Percentiles rank a stretch among this genome's conserved stretches.
phyloP scores from a whole-genome alignment of 805 yeast species.

The Wickerhamomyces xylosicus region DNA sequence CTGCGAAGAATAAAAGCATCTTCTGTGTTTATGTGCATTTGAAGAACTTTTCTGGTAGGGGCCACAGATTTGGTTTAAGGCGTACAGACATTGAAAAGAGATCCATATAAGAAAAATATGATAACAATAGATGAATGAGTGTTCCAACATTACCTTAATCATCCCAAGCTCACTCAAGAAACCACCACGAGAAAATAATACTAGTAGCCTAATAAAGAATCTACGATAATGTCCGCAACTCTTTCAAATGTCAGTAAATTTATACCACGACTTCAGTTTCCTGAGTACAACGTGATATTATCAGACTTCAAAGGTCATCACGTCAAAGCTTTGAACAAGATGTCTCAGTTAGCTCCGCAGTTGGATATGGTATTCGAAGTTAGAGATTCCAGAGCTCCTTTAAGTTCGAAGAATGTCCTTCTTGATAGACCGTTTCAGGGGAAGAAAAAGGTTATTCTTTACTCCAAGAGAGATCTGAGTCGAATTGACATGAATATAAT shows the following conservation, averaged over 20 bases:
- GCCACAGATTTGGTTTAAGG: too few species aligned
- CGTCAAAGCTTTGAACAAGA: conserved; percentile 58
- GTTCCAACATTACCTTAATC: too few species aligned
- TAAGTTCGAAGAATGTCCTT: conserved; percentile 72
- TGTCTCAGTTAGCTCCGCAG: conserved; percentile 65
- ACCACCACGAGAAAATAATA: too few species aligned
- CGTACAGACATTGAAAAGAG: too few species aligned
- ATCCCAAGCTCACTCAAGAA: too few species aligned
- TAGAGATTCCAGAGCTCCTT: conserved; percentile 84
- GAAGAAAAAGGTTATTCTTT: conserved; percentile 50
- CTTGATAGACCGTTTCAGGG: conserved; percentile 54
- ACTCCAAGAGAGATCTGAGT: conserved; percentile 67
- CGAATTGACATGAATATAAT: conserved; percentile 29
- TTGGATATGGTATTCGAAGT: conserved; percentile 76
- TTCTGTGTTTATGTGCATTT: too few species aligned
- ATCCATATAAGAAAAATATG: too few species aligned
- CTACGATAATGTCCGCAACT: background rate
- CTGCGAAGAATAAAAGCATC: too few species aligned
- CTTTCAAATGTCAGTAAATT: conserved; percentile 23
- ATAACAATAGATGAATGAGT: too few species aligned
- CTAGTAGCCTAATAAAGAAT: too few species aligned
- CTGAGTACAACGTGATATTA: conserved; percentile 55
- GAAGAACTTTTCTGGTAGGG: too few species aligned
- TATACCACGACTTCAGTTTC: conserved; percentile 63
- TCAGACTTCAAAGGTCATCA: conserved; percentile 92